Evolutionary conservation across 1,284 basidiomycete genomes (phyloP).

Genomic region (Microbotryum saponariae): DNA sequence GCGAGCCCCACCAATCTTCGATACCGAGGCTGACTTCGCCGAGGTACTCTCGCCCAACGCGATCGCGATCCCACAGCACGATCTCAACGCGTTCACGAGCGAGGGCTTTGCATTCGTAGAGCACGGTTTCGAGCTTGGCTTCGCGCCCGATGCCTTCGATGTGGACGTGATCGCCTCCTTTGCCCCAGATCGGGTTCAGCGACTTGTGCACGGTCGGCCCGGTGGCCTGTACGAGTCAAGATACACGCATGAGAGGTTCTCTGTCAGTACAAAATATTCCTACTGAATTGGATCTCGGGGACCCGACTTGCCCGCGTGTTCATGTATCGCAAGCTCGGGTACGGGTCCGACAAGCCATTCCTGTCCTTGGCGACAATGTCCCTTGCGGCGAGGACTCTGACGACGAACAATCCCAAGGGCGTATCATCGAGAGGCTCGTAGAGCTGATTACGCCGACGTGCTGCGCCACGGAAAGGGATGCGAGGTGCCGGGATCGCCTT

Average conservation of each 20-base stretch:
- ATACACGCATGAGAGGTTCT: background rate
- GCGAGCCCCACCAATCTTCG: constrained; percentile 66
- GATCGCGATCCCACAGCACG: constrained; percentile 88
- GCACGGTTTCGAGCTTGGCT: constrained; percentile 77
- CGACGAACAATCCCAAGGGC: constrained; percentile 42
- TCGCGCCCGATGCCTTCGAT: constrained; percentile 49
- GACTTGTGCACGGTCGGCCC: constrained; percentile 75
- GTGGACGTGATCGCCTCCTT: constrained; percentile 34
- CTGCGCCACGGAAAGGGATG: constrained; percentile 8
- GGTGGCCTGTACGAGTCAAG: constrained; percentile 57
- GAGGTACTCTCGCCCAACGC: constrained; percentile 56
- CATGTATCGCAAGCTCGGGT: constrained; percentile 35
- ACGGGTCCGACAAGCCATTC: constrained; percentile 43
- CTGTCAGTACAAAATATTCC: background rate
- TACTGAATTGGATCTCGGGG: background rate
- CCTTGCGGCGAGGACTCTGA: constrained; percentile 44
- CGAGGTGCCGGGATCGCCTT: constrained; percentile 4
- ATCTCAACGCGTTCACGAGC: constrained; percentile 53
- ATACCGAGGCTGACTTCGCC: constrained; percentile 73
- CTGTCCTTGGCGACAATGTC: constrained; percentile 47
- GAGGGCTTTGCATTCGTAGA: constrained; percentile 44
- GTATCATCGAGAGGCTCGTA: constrained; percentile 32
- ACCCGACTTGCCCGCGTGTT: background rate
- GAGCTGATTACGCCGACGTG: constrained; percentile 3
- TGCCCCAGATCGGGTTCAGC: constrained; percentile 62